Evolutionary conservation across 2,329 filamentous ascomycete genomes (phyloP).

Genomic region (Fusarium sp.): DNA sequence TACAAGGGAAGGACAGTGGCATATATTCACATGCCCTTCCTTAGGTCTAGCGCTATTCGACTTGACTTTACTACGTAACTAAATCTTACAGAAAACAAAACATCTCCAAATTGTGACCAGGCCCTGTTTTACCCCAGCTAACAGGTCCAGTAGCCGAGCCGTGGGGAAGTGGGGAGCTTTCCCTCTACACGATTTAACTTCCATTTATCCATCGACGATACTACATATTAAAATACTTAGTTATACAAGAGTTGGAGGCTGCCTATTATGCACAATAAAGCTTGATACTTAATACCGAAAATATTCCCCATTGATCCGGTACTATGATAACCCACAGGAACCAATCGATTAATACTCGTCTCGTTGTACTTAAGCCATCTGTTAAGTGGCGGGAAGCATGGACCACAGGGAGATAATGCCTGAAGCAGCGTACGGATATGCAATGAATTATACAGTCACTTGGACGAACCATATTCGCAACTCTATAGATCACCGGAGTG

Average conservation of each 20-base stretch:
- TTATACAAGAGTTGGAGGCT: neutral
- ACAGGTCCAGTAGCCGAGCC: neutral
- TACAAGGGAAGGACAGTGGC: no score
- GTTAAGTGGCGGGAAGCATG: no score
- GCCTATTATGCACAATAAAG: neutral
- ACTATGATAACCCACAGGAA: neutral
- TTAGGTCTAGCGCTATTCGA: neutral
- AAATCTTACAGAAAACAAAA: neutral
- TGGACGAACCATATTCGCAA: neutral
- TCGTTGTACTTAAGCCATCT: no score
- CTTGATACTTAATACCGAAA: neutral
- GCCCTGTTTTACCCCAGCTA: constrained; percentile 14
- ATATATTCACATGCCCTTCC: neutral
- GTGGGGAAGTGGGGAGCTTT: constrained; percentile 36
- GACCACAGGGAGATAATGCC: no score
- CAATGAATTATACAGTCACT: no score
- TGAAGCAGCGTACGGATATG: no score
- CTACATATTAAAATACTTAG: neutral
- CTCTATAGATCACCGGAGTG: neutral
- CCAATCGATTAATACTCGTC: no score
- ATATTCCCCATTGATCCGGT: constrained; percentile 10
- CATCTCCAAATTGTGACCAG: neutral
- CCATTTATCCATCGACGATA: constrained; percentile 4
- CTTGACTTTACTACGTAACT: neutral
- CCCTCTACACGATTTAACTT: neutral